Percentiles rank a stretch among this genome's conserved stretches.
Evolutionary conservation across 192 early-diverging fungal species (phyloP).

Genomic region (Linnemannia exigua): DNA sequence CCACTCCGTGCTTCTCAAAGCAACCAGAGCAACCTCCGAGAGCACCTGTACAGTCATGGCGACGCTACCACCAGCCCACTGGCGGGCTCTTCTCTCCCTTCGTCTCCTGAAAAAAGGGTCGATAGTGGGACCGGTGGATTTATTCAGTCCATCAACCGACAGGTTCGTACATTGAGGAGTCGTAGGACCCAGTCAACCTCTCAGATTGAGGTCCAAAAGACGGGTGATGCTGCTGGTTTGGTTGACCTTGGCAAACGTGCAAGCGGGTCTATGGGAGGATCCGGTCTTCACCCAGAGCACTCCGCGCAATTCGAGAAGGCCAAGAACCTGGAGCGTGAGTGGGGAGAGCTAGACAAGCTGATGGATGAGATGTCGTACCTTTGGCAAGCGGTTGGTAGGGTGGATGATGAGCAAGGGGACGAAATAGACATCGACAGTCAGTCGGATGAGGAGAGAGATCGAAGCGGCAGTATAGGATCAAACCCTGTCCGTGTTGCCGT

Average conservation of each 20-base stretch:
- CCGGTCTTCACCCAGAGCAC: neutral
- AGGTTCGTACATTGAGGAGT: constrained; percentile 40
- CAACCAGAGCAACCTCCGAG: constrained; percentile 13
- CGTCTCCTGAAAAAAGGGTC: constrained; percentile 12
- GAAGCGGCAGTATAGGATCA: neutral
- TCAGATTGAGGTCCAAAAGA: constrained; percentile 35
- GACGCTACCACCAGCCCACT: neutral
- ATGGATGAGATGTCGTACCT: constrained; percentile 52
- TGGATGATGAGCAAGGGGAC: constrained; percentile 8
- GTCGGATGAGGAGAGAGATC: neutral
- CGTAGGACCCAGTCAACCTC: constrained; percentile 51
- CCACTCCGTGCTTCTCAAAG: neutral
- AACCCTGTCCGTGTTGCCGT: constrained; percentile 8
- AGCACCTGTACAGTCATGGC: neutral
- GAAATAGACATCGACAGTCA: neutral
- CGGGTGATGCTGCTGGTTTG: neutral
- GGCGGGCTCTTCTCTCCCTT: neutral
- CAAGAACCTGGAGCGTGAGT: constrained; percentile 35
- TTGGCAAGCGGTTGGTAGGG: constrained; percentile 16
- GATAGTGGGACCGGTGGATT: constrained; percentile 26
- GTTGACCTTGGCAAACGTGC: neutral
- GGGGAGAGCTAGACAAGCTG: constrained; percentile 43
- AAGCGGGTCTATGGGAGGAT: neutral
- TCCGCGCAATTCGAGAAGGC: neutral
- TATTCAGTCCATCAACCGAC: constrained; percentile 49